A percentile compares a stretch with the other conserved stretches of the same genome.
These are phyloP conservation scores for Ganoderma resinaceum DNA, from an alignment of 1,284 basidiomycete genomes.

Conservation along the genomic window DNA sequence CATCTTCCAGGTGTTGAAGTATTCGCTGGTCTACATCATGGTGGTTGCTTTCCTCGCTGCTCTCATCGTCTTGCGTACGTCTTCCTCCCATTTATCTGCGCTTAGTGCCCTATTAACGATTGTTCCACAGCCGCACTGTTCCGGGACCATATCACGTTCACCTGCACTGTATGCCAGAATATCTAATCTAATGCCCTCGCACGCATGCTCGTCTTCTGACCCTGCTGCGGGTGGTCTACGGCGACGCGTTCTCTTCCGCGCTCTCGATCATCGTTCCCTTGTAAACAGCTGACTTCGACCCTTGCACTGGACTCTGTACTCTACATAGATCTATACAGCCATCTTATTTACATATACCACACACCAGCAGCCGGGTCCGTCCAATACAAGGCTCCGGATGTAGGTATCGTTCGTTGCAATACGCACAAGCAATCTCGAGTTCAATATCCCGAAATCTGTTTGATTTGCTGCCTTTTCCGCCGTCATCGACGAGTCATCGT, in stretches of 20 bases:
- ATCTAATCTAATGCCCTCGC: slow-evolving; percentile 72
- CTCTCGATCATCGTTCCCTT: slow-evolving; percentile 28
- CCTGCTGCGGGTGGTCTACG: slow-evolving; percentile 15
- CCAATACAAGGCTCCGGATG: slow-evolving; percentile 15
- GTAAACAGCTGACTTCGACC: slow-evolving; percentile 30
- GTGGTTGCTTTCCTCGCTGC: slow-evolving; percentile 84
- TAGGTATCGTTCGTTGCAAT: slow-evolving; percentile 36
- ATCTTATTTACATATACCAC: slow-evolving; percentile 26
- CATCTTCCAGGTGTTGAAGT: slow-evolving; percentile 69
- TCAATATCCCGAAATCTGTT: neutral
- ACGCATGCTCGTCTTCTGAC: slow-evolving; percentile 26
- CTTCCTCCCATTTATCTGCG: neutral
- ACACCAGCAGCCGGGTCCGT: neutral
- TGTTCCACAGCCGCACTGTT: slow-evolving; percentile 64
- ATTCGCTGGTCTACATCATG: slow-evolving; percentile 85
- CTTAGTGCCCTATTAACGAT: slow-evolving; percentile 7
- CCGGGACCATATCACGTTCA: slow-evolving; percentile 70
- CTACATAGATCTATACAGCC: slow-evolving; percentile 34
- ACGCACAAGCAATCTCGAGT: slow-evolving; percentile 36
- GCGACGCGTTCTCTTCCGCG: slow-evolving; percentile 18
- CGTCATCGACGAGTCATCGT: no score
- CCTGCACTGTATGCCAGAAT: slow-evolving; percentile 78
- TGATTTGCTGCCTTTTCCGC: no score
- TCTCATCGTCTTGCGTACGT: slow-evolving; percentile 82
- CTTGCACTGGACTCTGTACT: slow-evolving; percentile 32